These are phyloP conservation scores for Saccharomycopsis synnaedendra DNA, from an alignment of 805 yeast species.

Conservation along the genomic window DNA sequence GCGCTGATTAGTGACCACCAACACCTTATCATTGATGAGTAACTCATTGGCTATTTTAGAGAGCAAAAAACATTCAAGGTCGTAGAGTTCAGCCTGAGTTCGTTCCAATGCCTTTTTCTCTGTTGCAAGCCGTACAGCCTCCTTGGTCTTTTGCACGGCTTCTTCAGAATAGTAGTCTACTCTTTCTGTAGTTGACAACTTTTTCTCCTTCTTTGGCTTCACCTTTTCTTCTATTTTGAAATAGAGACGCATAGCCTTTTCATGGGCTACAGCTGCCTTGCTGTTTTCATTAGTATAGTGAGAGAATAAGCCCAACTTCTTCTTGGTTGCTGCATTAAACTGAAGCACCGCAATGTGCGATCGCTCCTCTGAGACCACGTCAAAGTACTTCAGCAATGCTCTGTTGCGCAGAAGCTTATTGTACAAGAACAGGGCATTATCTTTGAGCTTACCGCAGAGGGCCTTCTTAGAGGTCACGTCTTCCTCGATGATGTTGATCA, in stretches of 20 bases:
- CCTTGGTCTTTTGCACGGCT: conserved; percentile 3
- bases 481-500: conserved; percentile 37
- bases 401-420: conserved; percentile 29
- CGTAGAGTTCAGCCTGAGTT: conserved; percentile 24
- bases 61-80: conserved; percentile 47
- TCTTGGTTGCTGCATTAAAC: conserved; percentile 37
- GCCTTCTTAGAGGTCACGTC: conserved; percentile 24
- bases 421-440: conserved; percentile 30
- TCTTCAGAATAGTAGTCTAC: conserved; percentile 15
- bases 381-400: conserved; percentile 28
- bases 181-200: background rate
- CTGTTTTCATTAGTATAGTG: conserved; percentile 23
- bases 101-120: conserved; percentile 20
- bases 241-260: conserved; percentile 4
- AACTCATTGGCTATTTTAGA: conserved; percentile 55
- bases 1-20: conserved; percentile 46
- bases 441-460: conserved; percentile 25
- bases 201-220: background rate
- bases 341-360: conserved; percentile 67
- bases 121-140: background rate
- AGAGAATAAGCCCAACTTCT: conserved; percentile 33
- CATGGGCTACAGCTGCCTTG: conserved; percentile 24
- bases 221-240: background rate
- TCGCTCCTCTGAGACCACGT: conserved; percentile 41
- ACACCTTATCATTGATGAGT: conserved; percentile 38